Conservation (phyloP, 2,329 filamentous ascomycete genomes). For the Ceratocystis ficicola region DNA sequence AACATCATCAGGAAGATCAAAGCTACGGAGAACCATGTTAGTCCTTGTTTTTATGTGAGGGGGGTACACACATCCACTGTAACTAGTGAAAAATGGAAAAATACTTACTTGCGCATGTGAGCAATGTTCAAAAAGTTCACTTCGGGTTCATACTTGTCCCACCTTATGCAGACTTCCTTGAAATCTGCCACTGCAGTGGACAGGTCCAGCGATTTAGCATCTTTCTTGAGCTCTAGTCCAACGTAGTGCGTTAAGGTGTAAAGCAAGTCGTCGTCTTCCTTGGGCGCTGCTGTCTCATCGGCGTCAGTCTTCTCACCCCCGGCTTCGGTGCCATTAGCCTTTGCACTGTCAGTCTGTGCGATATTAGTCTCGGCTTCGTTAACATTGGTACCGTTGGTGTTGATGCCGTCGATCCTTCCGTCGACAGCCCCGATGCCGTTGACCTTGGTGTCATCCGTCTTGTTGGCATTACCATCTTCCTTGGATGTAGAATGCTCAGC, state of each 20-base stretch:
- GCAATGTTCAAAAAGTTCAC: conserved; percentile 68
- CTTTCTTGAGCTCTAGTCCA: conserved; percentile 65
- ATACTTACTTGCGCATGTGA: conserved; percentile 69
- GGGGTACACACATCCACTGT: background rate
- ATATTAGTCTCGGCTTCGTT: no score
- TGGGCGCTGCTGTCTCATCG: conserved; percentile 24
- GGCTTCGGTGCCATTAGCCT: conserved; percentile 23
- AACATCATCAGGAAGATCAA: conserved; percentile 78
- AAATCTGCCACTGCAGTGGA: conserved; percentile 77
- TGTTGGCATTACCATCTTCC: conserved; percentile 26
- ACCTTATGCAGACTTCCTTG: conserved; percentile 65
- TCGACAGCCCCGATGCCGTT: conserved; percentile 25
- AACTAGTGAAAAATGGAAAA: background rate
- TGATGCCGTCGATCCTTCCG: conserved; percentile 25
- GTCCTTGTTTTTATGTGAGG: background rate
- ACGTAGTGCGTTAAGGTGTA: conserved; percentile 94
- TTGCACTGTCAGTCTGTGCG: no score
- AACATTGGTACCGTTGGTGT: no score
- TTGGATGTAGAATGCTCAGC: background rate
- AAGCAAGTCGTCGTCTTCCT: conserved; percentile 35
- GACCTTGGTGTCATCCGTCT: conserved; percentile 33
- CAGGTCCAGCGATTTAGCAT: conserved; percentile 65
- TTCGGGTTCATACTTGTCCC: conserved; percentile 63
- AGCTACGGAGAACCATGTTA: conserved; percentile 40
- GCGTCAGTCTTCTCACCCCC: conserved; percentile 28